Conservation (phyloP, 768 basidiomycete genomes). For the Royoungia palumana region DNA sequence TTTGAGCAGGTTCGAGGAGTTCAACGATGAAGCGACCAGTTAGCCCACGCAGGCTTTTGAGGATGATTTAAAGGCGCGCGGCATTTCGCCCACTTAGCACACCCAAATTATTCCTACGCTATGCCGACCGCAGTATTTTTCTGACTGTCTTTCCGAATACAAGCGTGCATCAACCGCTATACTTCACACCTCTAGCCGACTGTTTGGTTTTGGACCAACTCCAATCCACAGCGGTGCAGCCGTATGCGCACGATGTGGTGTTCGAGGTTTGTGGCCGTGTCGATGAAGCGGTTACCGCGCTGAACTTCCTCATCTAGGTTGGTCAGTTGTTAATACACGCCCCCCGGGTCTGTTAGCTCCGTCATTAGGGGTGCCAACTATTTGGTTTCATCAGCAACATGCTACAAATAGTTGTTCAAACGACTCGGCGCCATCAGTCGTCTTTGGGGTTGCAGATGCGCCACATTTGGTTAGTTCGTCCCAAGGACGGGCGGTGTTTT, state of each 20-base stretch:
- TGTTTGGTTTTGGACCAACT: conserved; percentile 40
- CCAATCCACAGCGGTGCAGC: conserved; percentile 46
- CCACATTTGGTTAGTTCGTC: conserved; percentile 45
- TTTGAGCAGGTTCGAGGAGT: conserved; percentile 54
- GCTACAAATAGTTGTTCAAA: conserved; percentile 46
- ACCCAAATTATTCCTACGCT: background rate
- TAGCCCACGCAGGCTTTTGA: conserved; percentile 45
- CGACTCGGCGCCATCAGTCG: conserved; percentile 50
- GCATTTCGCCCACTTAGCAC: background rate
- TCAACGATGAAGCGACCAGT: conserved; percentile 48
- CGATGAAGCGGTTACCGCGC: conserved; percentile 44
- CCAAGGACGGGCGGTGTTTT: conserved; percentile 28
- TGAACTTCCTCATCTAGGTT: conserved; percentile 49
- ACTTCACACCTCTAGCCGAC: background rate
- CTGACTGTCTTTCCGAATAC: conserved; percentile 45
- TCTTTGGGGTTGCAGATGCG: conserved; percentile 51
- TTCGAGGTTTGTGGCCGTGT: conserved; percentile 50
- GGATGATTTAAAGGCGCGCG: conserved; percentile 42
- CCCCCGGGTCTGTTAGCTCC: background rate
- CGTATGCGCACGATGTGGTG: conserved; percentile 48
- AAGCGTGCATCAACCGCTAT: conserved; percentile 30
- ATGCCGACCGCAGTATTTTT: conserved; percentile 41
- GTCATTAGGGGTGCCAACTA: conserved; percentile 46
- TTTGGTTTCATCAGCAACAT: conserved; percentile 51
- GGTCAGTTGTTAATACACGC: conserved; percentile 31